Conservation (phyloP, 1,284 basidiomycete genomes). For the Irpex lacteus region DNA sequence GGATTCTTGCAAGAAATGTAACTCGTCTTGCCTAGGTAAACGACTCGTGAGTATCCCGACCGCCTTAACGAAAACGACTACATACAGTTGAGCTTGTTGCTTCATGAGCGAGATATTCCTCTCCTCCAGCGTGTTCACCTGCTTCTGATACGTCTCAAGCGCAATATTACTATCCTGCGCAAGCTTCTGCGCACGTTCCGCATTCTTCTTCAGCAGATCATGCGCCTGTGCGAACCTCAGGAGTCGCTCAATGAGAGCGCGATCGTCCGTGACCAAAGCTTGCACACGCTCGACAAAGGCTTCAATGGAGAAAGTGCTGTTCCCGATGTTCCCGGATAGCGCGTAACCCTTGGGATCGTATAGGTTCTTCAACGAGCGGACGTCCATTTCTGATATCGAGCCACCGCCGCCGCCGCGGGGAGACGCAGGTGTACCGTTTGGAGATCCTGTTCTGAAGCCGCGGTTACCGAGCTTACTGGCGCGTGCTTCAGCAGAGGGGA, state of each 20-base stretch:
- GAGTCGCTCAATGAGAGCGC: slow-evolving; percentile 77
- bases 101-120: slow-evolving; percentile 54
- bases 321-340: slow-evolving; percentile 22
- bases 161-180: slow-evolving; percentile 76
- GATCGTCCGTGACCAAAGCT: slow-evolving; percentile 78
- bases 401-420: slow-evolving; percentile 25
- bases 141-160: slow-evolving; percentile 86
- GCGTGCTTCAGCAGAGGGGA: slow-evolving; percentile 78
- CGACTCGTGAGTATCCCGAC: no score
- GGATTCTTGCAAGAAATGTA: slow-evolving; percentile 57
- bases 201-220: slow-evolving; percentile 86
- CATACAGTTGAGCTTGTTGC: slow-evolving; percentile 55
- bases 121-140: slow-evolving; percentile 78
- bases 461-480: slow-evolving; percentile 58
- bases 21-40: slow-evolving; percentile 77
- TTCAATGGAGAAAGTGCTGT: slow-evolving; percentile 56
- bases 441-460: slow-evolving; percentile 45
- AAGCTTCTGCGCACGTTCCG: slow-evolving; percentile 84
- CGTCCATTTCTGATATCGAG: slow-evolving; percentile 77
- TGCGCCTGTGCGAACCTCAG: slow-evolving; percentile 83
- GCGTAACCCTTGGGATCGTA: slow-evolving; percentile 48
- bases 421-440: slow-evolving; percentile 38
- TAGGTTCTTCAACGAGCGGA: slow-evolving; percentile 71
- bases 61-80: no score
- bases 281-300: slow-evolving; percentile 75